Conservation (phyloP, 2,329 filamentous ascomycete species). For the Gaeumannomyces sp. region DNA sequence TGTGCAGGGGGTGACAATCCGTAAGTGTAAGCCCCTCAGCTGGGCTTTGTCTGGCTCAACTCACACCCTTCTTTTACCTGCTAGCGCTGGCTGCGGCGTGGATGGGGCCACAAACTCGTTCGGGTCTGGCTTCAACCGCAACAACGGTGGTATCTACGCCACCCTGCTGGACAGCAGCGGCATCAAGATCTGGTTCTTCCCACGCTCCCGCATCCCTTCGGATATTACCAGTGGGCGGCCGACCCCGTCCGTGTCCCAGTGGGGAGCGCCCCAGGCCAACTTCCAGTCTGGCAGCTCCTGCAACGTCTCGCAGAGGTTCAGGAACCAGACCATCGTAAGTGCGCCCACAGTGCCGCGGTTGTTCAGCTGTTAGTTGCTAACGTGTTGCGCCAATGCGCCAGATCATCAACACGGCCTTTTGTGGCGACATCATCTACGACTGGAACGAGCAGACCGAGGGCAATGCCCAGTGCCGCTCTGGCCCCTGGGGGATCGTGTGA, state of each 20-base stretch:
- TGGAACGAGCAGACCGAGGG: conserved; percentile 42
- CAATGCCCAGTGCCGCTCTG: conserved; percentile 16
- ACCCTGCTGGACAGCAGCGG: conserved; percentile 31
- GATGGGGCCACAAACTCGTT: conserved; percentile 23
- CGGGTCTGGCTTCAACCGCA: conserved; percentile 44
- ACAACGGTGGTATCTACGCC: conserved; percentile 35
- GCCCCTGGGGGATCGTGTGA: conserved; percentile 33
- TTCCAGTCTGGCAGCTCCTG: conserved; percentile 34
- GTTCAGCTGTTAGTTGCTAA: no score
- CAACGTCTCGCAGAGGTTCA: conserved; percentile 48
- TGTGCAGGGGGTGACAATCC: conserved; percentile 14
- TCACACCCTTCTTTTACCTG: conserved; percentile 14
- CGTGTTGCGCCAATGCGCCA: background rate
- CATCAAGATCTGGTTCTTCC: conserved; percentile 42
- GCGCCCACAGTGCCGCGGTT: no score
- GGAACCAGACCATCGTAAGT: conserved; percentile 43
- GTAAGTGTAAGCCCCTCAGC: conserved; percentile 9
- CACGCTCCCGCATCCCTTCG: conserved; percentile 28
- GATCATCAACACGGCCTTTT: conserved; percentile 24
- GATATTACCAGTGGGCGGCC: conserved; percentile 29
- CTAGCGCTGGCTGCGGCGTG: conserved; percentile 18
- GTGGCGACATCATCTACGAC: conserved; percentile 31
- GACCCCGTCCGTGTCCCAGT: conserved; percentile 31
- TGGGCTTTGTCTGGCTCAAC: no score
- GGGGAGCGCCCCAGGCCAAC: conserved; percentile 34